phyloP scores from a whole-genome alignment of 116 monocot species.

The Dioscorea cayenensis region DNA sequence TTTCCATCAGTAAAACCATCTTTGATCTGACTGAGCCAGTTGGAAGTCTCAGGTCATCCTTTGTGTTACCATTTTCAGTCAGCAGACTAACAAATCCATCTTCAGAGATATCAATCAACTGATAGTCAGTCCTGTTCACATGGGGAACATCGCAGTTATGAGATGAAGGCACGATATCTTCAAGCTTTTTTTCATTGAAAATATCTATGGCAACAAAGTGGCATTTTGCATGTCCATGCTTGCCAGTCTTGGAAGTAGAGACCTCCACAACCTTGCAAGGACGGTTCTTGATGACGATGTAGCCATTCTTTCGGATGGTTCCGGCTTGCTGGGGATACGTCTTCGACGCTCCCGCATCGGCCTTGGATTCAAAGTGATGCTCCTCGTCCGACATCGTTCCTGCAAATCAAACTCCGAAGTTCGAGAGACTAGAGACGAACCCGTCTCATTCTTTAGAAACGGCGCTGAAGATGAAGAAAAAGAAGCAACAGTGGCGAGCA shows the following conservation, averaged over 20 bases:
- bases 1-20: constrained; percentile 56
- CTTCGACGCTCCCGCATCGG: too few relatives aligned
- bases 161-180: constrained; percentile 43
- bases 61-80: constrained; percentile 57
- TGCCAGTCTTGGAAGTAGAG: constrained; percentile 39
- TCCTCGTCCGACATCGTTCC: too few relatives aligned
- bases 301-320: too few relatives aligned
- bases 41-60: constrained; percentile 57
- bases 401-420: too few relatives aligned
- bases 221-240: constrained; percentile 42
- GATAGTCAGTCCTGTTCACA: constrained; percentile 64
- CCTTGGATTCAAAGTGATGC: too few relatives aligned
- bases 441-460: too few relatives aligned
- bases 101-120: constrained; percentile 74
- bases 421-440: too few relatives aligned
- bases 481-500: too few relatives aligned
- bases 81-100: constrained; percentile 70
- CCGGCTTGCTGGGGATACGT: too few relatives aligned
- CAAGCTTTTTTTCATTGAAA: constrained; percentile 35
- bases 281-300: too few relatives aligned
- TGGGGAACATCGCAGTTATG: constrained; percentile 46
- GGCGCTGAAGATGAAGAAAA: too few relatives aligned
- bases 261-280: constrained; percentile 23
- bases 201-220: constrained; percentile 41
- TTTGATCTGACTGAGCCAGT: constrained; percentile 52